Percentiles rank a stretch among this genome's conserved stretches.
Conservation (phyloP, 495 filamentous ascomycete species). For the Aspergillus asperescens region DNA sequence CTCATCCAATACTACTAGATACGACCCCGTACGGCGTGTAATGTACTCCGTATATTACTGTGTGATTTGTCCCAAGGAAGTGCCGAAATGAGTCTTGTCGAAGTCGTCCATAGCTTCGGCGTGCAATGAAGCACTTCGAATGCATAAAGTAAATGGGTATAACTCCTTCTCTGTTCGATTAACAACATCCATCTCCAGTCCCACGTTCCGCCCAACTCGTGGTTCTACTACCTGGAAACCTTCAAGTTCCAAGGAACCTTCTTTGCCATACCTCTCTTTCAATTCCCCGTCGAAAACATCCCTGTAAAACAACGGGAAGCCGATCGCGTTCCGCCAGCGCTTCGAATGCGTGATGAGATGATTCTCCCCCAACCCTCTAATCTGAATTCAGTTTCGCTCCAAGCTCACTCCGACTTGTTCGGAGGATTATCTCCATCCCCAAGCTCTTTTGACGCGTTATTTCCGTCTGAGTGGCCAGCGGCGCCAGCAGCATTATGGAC, state of each 20-base stretch:
- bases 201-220: background rate
- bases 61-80: too few relatives aligned
- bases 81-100: too few relatives aligned
- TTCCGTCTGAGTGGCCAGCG: slow-evolving; percentile 17
- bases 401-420: slow-evolving; percentile 13
- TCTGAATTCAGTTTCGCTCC: slow-evolving; percentile 22
- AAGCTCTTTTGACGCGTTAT: slow-evolving; percentile 15
- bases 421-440: slow-evolving; percentile 15
- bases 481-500: too few relatives aligned
- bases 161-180: too few relatives aligned
- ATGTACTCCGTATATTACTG: too few relatives aligned
- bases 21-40: too few relatives aligned
- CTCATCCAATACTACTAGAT: background rate
- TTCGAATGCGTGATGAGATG: slow-evolving; percentile 10
- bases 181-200: background rate
- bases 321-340: slow-evolving; percentile 7
- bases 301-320: slow-evolving; percentile 9
- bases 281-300: background rate
- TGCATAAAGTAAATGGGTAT: too few relatives aligned
- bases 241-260: too few relatives aligned
- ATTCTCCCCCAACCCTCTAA: slow-evolving; percentile 12
- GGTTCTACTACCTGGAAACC: too few relatives aligned
- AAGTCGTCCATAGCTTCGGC: too few relatives aligned
- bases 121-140: too few relatives aligned
- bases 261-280: too few relatives aligned